Conservation (phyloP, 495 filamentous ascomycete genomes). For the Immersiella caudata region DNA sequence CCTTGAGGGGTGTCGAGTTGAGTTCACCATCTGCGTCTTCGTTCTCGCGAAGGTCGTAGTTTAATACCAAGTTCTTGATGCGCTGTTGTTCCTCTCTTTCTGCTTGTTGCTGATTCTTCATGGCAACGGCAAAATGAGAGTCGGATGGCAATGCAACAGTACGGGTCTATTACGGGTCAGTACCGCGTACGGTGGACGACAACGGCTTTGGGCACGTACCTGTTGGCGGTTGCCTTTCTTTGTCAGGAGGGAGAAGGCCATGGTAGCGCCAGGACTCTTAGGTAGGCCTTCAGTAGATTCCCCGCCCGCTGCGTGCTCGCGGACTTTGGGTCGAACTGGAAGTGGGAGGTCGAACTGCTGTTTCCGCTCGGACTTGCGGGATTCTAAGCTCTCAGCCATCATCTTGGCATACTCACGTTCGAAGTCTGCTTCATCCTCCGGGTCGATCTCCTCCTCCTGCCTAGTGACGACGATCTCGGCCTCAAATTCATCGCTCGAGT, state of each 20-base stretch:
- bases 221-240: constrained; percentile 96
- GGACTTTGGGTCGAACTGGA: constrained; percentile 76
- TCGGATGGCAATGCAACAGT: constrained; percentile 94
- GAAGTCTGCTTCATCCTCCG: constrained; percentile 94
- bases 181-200: not conserved
- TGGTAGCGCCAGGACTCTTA: constrained; percentile 50
- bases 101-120: constrained; percentile 92
- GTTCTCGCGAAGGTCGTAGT: constrained; percentile 86
- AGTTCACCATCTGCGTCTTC: constrained; percentile 73
- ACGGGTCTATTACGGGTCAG: constrained; percentile 64
- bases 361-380: constrained; percentile 92
- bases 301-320: constrained; percentile 48
- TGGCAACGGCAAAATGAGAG: constrained; percentile 90
- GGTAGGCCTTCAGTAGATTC: constrained; percentile 47
- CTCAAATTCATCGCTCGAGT: constrained; percentile 64
- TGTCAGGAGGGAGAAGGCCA: constrained; percentile 95
- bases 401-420: constrained; percentile 98
- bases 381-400: constrained; percentile 96
- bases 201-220: constrained; percentile 49
- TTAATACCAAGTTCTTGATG: constrained; percentile 96
- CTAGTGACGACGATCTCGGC: constrained; percentile 89
- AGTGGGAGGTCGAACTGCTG: constrained; percentile 90
- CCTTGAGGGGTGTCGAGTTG: constrained; percentile 40
- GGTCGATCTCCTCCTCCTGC: constrained; percentile 87
- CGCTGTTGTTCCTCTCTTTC: constrained; percentile 96